phyloP scores from a whole-genome alignment of 2,329 filamentous ascomycete genomes.

The Verticillium nonalfalfae region DNA sequence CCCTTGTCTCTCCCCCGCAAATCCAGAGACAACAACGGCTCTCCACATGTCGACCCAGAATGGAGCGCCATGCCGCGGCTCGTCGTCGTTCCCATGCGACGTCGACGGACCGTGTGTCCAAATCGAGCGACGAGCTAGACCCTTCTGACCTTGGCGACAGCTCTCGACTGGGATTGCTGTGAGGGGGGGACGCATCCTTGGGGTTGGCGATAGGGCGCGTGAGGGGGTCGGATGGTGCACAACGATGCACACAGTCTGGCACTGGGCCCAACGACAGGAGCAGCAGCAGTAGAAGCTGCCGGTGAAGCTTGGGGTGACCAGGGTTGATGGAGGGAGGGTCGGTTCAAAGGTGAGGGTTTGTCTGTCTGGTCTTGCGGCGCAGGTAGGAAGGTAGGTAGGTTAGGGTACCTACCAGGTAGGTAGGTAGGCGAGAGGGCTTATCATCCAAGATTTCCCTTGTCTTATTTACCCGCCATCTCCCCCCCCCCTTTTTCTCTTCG shows the following conservation, averaged over 20 bases:
- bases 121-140: neutral
- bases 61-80: neutral
- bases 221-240: neutral
- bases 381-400: no score
- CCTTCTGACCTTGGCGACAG: neutral
- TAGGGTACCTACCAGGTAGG: no score
- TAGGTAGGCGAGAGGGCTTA: neutral
- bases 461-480: neutral
- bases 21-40: neutral
- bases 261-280: neutral
- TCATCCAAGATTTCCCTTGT: neutral
- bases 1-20: neutral
- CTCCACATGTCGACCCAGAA: neutral
- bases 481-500: neutral
- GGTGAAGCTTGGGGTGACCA: no score
- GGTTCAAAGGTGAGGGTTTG: neutral
- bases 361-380: no score
- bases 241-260: neutral
- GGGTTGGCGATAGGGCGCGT: neutral
- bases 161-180: neutral
- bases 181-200: neutral
- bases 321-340: neutral
- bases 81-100: neutral
- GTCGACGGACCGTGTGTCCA: neutral
- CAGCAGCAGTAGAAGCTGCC: no score